These are phyloP conservation scores for Penicillium italicum DNA, from an alignment of 2,329 filamentous ascomycete genomes.

Conservation along the genomic window DNA sequence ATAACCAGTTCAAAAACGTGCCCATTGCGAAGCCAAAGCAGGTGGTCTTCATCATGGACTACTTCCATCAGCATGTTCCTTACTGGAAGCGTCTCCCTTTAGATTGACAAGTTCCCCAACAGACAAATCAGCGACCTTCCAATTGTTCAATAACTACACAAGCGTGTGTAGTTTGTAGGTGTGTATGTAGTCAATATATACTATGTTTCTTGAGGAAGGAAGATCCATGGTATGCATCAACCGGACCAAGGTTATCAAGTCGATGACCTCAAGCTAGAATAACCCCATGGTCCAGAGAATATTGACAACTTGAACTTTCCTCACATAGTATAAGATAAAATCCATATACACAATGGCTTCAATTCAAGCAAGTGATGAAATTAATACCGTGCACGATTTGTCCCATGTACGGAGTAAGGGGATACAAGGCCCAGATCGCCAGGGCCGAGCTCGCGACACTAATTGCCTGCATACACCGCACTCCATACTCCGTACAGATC, in stretches of 20 bases:
- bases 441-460: background rate
- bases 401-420: background rate
- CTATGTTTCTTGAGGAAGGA: background rate
- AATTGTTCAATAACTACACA: background rate
- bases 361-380: background rate
- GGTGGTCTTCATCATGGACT: constrained; percentile 23
- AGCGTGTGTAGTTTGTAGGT: too few relatives aligned
- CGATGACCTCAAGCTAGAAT: background rate
- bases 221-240: background rate
- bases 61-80: constrained; percentile 20
- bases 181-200: background rate
- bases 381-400: background rate
- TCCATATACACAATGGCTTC: background rate
- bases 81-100: constrained; percentile 5
- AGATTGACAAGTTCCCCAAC: background rate
- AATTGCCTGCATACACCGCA: background rate
- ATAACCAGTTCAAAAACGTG: constrained; percentile 19
- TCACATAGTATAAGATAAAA: background rate
- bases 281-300: background rate
- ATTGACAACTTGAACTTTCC: background rate
- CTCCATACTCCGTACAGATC: background rate
- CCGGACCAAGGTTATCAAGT: background rate
- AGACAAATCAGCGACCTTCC: background rate
- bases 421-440: background rate
- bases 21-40: constrained; percentile 20